Evolutionary conservation across 2,329 filamentous ascomycete genomes (phyloP).

Genomic region (Calonectria honghensis): DNA sequence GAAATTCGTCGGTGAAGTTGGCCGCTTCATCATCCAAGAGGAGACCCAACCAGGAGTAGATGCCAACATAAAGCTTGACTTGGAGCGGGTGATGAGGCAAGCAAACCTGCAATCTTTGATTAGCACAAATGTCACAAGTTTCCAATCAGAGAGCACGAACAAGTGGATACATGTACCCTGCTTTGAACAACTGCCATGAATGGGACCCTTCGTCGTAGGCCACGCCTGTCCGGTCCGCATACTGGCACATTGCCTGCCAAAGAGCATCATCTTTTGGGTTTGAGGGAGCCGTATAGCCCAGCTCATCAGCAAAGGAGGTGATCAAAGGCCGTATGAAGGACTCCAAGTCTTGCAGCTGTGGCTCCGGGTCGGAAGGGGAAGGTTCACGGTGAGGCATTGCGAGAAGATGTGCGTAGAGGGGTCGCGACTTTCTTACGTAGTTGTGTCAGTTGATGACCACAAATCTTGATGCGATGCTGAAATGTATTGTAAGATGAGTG

Average conservation of each 20-base stretch:
- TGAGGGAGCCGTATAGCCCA: background rate
- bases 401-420: background rate
- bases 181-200: conserved; percentile 36
- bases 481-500: no score
- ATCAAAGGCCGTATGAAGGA: conserved; percentile 31
- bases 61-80: conserved; percentile 30
- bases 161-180: conserved; percentile 34
- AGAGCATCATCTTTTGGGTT: conserved; percentile 3
- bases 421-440: background rate
- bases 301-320: conserved; percentile 14
- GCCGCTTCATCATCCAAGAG: conserved; percentile 36
- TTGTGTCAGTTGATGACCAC: background rate
- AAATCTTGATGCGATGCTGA: background rate
- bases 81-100: conserved; percentile 40
- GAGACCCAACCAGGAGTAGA: conserved; percentile 39
- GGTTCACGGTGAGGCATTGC: background rate
- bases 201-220: conserved; percentile 27
- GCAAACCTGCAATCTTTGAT: background rate
- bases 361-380: background rate
- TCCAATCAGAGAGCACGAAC: conserved; percentile 1
- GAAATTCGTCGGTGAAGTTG: conserved; percentile 10
- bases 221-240: conserved; percentile 29
- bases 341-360: background rate
- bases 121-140: background rate
- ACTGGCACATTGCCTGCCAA: conserved; percentile 25